Base-by-base conservation (phyloP, 1,139 yeast species). In the Komagataea norvegica region DNA sequence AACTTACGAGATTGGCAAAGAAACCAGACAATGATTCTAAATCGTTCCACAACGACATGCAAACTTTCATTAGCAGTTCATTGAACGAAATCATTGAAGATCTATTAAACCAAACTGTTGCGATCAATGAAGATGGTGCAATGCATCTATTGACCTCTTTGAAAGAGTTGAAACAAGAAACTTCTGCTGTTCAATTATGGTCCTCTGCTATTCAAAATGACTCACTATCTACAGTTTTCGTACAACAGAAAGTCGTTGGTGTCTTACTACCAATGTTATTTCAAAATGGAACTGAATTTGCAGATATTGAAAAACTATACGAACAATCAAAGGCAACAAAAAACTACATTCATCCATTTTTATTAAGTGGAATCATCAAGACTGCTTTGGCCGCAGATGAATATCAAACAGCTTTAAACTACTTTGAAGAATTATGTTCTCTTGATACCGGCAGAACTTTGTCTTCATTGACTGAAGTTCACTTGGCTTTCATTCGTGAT, bases 401-500 rank as follows among this genome's bases (percentile, higher is more conserved):
- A 44, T 66, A 68, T 24, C 67, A 69, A 32, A 69, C 69, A 51
- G 84, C 85, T 4, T 51, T 75, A 42, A 60, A 59, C 25, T 58
- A 74, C 28, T 76, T 73, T 52, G 64, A 66, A 41, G 67, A 67
- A 37, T 55, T 75, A 34, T 70, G 72, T 46, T 55, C 40, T 7
- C 18, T 34, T 16, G 58, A 46, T 35, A 61, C 46, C 40, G 45
- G 54, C 54, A 60, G 51, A 56, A 59, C 61, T 31, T 57, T 59
- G 34, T 68, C 76, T 40, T 69, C 75, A 39, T 59, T 76, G 55
- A 67, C 73, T 33, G 84, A 81, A 59, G 78, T 83, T 36, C 95
- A 84, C 61, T 70, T 82, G 46, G 72, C 84, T 3, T 87, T 88
- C 54, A 80, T 88, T 54, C 95, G 95, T 34, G 79, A 77, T 47